These are phyloP conservation scores for Haplographium delicatum DNA, from an alignment of 495 filamentous ascomycete species.

Conservation along the genomic window DNA sequence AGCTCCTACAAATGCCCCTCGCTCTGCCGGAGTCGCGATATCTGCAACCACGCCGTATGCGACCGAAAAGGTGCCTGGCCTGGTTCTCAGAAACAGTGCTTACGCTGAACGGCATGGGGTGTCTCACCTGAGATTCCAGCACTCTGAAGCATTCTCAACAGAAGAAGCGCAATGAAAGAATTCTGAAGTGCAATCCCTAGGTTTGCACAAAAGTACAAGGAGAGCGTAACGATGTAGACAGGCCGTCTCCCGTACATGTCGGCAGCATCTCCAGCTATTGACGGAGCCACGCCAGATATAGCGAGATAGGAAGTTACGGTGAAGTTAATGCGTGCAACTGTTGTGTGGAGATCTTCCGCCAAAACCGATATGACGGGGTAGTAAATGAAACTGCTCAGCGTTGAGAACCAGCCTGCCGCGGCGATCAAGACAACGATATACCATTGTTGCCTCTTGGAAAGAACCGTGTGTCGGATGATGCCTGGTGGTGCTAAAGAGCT, in stretches of 20 bases:
- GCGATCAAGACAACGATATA: conserved; percentile 31
- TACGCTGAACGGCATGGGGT: too few species aligned
- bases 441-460: conserved; percentile 30
- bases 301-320: conserved; percentile 32
- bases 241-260: background rate
- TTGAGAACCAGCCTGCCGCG: conserved; percentile 33
- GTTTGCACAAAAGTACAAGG: background rate
- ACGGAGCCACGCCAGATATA: background rate
- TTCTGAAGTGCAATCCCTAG: background rate
- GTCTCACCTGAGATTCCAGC: too few species aligned
- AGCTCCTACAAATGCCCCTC: conserved; percentile 32
- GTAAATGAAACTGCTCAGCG: conserved; percentile 36
- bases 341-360: conserved; percentile 21
- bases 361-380: conserved; percentile 31
- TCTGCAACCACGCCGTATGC: conserved; percentile 35
- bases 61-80: conserved; percentile 25
- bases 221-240: background rate
- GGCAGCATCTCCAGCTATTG: background rate
- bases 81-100: too few species aligned
- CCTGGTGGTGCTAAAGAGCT: too few species aligned
- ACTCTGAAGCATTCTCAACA: background rate
- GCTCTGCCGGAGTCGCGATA: conserved; percentile 31
- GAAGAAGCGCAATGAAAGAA: background rate
- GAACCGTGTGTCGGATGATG: too few species aligned
- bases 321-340: conserved; percentile 29